phyloP scores from a whole-genome alignment of 768 basidiomycete species.

The Lactifluus piperatus region DNA sequence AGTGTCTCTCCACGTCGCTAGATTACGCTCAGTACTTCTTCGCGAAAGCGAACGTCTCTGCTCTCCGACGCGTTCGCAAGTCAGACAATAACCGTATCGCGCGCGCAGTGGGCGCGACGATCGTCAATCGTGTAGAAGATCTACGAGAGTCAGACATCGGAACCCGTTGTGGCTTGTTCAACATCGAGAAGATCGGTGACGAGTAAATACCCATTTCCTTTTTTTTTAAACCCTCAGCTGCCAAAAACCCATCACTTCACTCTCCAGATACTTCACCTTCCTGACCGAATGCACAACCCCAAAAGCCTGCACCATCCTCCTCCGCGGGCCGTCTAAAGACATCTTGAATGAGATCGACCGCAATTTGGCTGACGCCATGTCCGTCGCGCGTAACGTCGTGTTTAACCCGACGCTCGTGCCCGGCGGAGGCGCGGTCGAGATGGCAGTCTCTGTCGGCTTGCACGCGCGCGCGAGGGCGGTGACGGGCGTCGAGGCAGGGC shows the following conservation, averaged over 20 bases:
- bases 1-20: conserved; percentile 24
- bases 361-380: conserved; percentile 96
- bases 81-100: conserved; percentile 99
- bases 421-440: conserved; percentile 96
- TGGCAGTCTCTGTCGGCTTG: conserved; percentile 89
- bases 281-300: conserved; percentile 84
- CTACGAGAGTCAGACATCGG: conserved; percentile 88
- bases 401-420: conserved; percentile 94
- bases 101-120: conserved; percentile 89
- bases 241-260: not conserved
- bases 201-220: conserved; percentile 41
- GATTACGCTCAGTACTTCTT: conserved; percentile 93
- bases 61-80: conserved; percentile 94
- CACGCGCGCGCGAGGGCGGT: conserved; percentile 71
- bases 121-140: conserved; percentile 95
- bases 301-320: conserved; percentile 96
- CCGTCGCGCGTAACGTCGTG: conserved; percentile 92
- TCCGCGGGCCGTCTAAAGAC: conserved; percentile 96
- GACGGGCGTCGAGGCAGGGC: conserved; percentile 85
- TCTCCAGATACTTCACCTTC: conserved; percentile 86
- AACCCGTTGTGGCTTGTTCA: conserved; percentile 90
- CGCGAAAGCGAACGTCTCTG: conserved; percentile 80
- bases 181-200: conserved; percentile 95
- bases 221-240: too few relatives aligned
- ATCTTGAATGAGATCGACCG: conserved; percentile 97